A percentile compares a stretch with the other conserved stretches of the same genome.
Evolutionary conservation across 805 yeast species (phyloP).

Genomic region (Candida montana): DNA sequence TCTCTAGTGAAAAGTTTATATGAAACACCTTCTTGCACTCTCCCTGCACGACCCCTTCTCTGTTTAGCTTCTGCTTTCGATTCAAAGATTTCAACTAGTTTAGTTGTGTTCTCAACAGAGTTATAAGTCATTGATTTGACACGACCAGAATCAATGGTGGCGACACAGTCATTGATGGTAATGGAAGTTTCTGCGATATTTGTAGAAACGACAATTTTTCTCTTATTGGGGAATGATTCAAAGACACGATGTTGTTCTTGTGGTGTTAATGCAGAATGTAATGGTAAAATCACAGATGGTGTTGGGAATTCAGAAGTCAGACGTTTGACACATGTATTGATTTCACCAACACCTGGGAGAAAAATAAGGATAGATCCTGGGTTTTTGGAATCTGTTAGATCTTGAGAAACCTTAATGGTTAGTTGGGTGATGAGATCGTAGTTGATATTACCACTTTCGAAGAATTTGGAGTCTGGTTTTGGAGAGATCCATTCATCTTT

Average conservation of each 20-base stretch:
- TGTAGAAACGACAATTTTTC: constrained; percentile 85
- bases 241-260: constrained; percentile 80
- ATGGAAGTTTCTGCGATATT: constrained; percentile 97
- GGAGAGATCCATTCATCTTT: constrained; percentile 46
- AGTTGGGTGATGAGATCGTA: constrained; percentile 63
- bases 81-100: constrained; percentile 75
- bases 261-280: constrained; percentile 85
- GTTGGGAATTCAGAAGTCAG: constrained; percentile 24
- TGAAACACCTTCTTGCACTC: constrained; percentile 79
- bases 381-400: constrained; percentile 35
- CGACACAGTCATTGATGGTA: constrained; percentile 92
- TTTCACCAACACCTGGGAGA: constrained; percentile 88
- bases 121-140: constrained; percentile 77
- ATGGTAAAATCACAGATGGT: constrained; percentile 50
- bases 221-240: constrained; percentile 44
- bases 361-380: constrained; percentile 79
- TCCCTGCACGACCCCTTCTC: constrained; percentile 97
- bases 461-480: constrained; percentile 59
- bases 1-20: constrained; percentile 71
- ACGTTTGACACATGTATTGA: constrained; percentile 54
- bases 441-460: constrained; percentile 63
- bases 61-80: constrained; percentile 87
- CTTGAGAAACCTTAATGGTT: constrained; percentile 46
- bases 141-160: constrained; percentile 82
- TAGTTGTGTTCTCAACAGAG: constrained; percentile 58